Conservation (phyloP, 2,329 filamentous ascomycete species). For the Fusarium oligoseptatum region DNA sequence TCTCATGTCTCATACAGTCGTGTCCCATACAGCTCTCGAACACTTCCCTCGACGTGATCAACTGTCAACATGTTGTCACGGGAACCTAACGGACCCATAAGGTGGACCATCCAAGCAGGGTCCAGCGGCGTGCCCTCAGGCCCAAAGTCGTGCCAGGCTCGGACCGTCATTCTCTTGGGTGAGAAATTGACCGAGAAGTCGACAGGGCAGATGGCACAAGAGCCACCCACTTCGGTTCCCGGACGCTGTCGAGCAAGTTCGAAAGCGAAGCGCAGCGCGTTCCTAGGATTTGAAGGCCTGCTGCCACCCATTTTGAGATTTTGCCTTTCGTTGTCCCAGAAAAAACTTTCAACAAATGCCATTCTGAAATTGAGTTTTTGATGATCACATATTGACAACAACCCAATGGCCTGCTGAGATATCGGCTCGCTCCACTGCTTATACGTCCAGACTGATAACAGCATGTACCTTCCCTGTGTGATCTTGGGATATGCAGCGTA, state of each 20-base stretch:
- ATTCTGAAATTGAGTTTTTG: neutral
- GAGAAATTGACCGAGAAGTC: neutral
- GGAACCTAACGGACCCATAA: no score
- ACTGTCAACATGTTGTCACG: neutral
- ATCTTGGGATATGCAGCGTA: neutral
- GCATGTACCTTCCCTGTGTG: neutral
- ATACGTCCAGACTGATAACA: neutral
- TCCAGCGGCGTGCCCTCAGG: neutral
- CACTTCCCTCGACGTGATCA: neutral
- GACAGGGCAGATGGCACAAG: neutral
- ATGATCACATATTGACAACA: neutral
- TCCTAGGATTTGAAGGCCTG: no score
- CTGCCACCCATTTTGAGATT: neutral
- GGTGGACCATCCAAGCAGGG: neutral
- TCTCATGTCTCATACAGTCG: neutral
- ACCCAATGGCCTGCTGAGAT: neutral
- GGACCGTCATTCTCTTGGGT: neutral
- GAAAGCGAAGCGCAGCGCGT: neutral
- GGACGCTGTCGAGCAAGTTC: neutral
- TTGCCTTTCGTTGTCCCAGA: neutral
- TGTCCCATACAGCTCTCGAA: neutral
- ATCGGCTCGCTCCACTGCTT: neutral
- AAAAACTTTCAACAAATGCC: neutral
- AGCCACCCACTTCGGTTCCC: neutral
- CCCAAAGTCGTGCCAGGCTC: conserved; percentile 4